A percentile compares a stretch with the other conserved stretches of the same genome.
Evolutionary conservation across 2,329 filamentous ascomycete species (phyloP).

Genomic region (Periconia macrospinosa): DNA sequence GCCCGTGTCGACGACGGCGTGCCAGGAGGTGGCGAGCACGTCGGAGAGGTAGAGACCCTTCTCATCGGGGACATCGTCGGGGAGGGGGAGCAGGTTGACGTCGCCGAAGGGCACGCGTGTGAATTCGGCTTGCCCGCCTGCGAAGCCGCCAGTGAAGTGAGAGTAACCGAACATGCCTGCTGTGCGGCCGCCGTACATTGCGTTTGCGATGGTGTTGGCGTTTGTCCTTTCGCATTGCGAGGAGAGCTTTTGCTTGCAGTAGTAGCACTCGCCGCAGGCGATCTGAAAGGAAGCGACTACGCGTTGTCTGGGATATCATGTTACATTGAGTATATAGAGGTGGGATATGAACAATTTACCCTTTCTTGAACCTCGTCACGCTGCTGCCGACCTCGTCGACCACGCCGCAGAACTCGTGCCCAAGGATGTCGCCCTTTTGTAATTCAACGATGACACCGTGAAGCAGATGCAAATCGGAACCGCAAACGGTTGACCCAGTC

Average conservation of each 20-base stretch:
- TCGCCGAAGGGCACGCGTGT: slow-evolving; percentile 79
- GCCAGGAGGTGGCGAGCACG: slow-evolving; percentile 77
- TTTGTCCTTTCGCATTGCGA: slow-evolving; percentile 83
- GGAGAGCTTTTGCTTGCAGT: slow-evolving; percentile 75
- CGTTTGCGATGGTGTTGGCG: slow-evolving; percentile 68
- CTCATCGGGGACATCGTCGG: slow-evolving; percentile 79
- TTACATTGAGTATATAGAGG: slow-evolving; percentile 13
- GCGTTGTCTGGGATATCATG: slow-evolving; percentile 46
- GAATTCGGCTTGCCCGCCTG: slow-evolving; percentile 85
- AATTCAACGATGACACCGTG: slow-evolving; percentile 53
- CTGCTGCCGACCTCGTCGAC: slow-evolving; percentile 50
- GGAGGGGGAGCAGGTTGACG: slow-evolving; percentile 78
- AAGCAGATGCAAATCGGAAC: slow-evolving; percentile 62
- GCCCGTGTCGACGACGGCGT: slow-evolving; percentile 79
- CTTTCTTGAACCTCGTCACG: slow-evolving; percentile 48
- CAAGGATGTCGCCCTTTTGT: slow-evolving; percentile 55
- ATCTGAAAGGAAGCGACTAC: slow-evolving; percentile 90
- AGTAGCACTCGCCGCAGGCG: slow-evolving; percentile 69
- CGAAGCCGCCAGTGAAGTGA: slow-evolving; percentile 82
- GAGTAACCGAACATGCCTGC: slow-evolving; percentile 64
- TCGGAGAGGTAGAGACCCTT: slow-evolving; percentile 81
- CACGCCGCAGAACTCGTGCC: slow-evolving; percentile 56
- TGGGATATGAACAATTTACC: slow-evolving; percentile 22
- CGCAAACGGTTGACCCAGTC: slow-evolving; percentile 66
- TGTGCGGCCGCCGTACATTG: slow-evolving; percentile 78